A percentile compares a stretch with the other conserved stretches of the same genome.
Conservation (phyloP, 2,329 filamentous ascomycete species). For the Didymella arachidicola region DNA sequence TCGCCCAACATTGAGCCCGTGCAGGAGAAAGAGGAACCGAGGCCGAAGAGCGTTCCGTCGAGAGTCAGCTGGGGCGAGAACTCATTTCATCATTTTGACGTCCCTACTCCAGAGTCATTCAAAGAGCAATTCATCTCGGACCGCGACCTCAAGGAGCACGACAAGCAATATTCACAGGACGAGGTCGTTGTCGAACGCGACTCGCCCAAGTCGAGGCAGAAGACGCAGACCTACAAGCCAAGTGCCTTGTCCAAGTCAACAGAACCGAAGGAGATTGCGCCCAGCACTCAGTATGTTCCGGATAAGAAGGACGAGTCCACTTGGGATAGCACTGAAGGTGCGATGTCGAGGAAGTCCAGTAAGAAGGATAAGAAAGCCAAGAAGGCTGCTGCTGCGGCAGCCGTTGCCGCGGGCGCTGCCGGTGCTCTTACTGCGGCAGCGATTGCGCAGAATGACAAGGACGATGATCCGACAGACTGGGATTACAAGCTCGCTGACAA, state of each 20-base stretch:
- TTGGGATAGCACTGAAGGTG: slow-evolving; percentile 33
- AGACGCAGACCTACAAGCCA: slow-evolving; percentile 37
- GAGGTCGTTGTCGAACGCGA: slow-evolving; percentile 53
- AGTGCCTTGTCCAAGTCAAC: slow-evolving; percentile 29
- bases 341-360: slow-evolving; percentile 39
- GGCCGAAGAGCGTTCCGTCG: slow-evolving; percentile 39
- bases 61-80: slow-evolving; percentile 59
- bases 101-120: slow-evolving; percentile 54
- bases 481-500: slow-evolving; percentile 28
- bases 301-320: slow-evolving; percentile 36
- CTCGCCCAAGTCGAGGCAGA: slow-evolving; percentile 39
- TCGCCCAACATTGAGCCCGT: slow-evolving; percentile 46
- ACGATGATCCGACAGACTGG: slow-evolving; percentile 20
- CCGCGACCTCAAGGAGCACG: slow-evolving; percentile 35
- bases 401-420: slow-evolving; percentile 23
- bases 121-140: slow-evolving; percentile 50
- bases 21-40: slow-evolving; percentile 34
- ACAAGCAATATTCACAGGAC: slow-evolving; percentile 40
- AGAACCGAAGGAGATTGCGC: slow-evolving; percentile 32
- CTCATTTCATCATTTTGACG: slow-evolving; percentile 57
- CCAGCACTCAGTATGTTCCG: slow-evolving; percentile 42
- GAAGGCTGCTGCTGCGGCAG: slow-evolving; percentile 33
- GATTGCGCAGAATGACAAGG: slow-evolving; percentile 30
- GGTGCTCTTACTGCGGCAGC: slow-evolving; percentile 32
- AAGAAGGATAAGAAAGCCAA: slow-evolving; percentile 46